Conservation (phyloP, 768 basidiomycete species). For the Lentinus brumalis region DNA sequence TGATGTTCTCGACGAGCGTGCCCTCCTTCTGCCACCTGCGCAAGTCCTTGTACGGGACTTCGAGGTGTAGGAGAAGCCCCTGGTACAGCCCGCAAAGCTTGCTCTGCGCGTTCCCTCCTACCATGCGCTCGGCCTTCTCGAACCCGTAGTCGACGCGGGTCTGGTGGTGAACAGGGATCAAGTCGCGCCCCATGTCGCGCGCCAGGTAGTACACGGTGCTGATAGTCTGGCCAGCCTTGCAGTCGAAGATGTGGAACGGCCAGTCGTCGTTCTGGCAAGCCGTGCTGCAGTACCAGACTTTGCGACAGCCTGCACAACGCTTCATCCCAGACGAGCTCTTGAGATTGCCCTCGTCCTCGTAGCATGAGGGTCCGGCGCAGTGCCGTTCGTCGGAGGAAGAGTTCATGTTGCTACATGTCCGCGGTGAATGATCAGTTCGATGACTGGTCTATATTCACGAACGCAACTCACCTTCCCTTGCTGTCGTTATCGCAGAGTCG, state of each 20-base stretch:
- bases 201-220: conserved; percentile 37
- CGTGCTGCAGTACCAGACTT: conserved; percentile 38
- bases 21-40: conserved; percentile 17
- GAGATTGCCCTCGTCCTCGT: too few relatives aligned
- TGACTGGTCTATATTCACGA: too few relatives aligned
- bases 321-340: background rate
- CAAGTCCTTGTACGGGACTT: background rate
- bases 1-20: conserved; percentile 37
- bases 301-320: background rate
- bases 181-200: conserved; percentile 16
- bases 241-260: conserved; percentile 37
- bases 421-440: too few relatives aligned
- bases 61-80: conserved; percentile 21
- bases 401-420: too few relatives aligned
- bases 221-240: conserved; percentile 28
- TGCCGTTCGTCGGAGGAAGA: too few relatives aligned
- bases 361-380: too few relatives aligned
- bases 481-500: too few relatives aligned
- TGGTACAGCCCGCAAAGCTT: conserved; percentile 28
- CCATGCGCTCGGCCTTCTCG: conserved; percentile 15
- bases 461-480: too few relatives aligned
- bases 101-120: conserved; percentile 35
- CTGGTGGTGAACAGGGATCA: conserved; percentile 33
- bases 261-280: conserved; percentile 35
- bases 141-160: conserved; percentile 42